Conservation (phyloP, 495 filamentous ascomycete species). For the Chaetomium cochliodes region DNA sequence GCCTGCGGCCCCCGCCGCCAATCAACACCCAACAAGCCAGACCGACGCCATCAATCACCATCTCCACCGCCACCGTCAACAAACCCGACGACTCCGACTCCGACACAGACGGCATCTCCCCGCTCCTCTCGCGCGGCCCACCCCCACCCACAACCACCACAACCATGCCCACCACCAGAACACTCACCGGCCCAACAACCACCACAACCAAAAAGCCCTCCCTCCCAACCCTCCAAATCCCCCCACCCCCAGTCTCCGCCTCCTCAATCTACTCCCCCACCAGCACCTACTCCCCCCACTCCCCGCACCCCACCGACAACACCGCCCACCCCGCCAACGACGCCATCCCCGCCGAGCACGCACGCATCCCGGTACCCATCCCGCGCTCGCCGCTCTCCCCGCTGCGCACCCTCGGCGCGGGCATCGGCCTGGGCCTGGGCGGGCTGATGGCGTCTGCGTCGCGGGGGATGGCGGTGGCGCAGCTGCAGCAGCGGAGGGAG, state of each 20-base stretch:
- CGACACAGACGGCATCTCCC: constrained; percentile 28
- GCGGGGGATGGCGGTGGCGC: too few relatives aligned
- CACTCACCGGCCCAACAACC: neutral
- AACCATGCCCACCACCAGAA: neutral
- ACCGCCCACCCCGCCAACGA: constrained; percentile 19
- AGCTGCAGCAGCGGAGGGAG: too few relatives aligned
- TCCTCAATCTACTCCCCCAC: too few relatives aligned
- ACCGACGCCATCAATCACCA: neutral
- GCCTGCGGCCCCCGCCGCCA: constrained; percentile 21
- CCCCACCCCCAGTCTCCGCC: too few relatives aligned
- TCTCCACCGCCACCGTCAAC: neutral
- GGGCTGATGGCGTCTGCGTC: constrained; percentile 16
- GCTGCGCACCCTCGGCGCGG: neutral
- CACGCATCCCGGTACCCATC: constrained; percentile 25
- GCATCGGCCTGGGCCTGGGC: neutral
- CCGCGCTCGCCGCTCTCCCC: constrained; percentile 31
- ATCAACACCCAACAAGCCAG: neutral
- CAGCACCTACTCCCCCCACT: neutral
- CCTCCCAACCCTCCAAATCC: constrained; percentile 6
- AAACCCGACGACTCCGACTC: constrained; percentile 13
- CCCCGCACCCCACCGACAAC: too few relatives aligned
- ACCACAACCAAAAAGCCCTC: neutral
- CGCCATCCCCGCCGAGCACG: constrained; percentile 30
- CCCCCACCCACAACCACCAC: neutral
- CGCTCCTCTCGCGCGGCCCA: constrained; percentile 28